A percentile compares a stretch with the other conserved stretches of the same genome.
These are phyloP conservation scores for Lodderomyces parapsilosis DNA, from an alignment of 1,139 yeast genomes.

Conservation along the genomic window DNA sequence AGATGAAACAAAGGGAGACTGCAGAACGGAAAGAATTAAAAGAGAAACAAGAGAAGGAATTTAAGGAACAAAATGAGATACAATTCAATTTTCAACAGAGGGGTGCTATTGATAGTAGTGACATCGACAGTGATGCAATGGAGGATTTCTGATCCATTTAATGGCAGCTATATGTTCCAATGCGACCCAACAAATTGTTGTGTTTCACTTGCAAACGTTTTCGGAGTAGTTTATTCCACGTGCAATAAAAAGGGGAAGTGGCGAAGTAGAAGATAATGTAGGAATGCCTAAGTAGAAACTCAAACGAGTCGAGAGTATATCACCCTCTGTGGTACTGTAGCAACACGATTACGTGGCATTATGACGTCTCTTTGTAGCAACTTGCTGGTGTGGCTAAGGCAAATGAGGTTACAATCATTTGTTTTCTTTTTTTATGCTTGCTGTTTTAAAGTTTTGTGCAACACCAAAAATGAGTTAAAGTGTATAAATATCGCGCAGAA, in stretches of 20 bases:
- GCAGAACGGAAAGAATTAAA: slow-evolving; percentile 22
- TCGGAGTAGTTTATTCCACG: background rate
- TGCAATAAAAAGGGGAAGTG: background rate
- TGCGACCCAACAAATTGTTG: background rate
- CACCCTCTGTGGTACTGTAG: no score
- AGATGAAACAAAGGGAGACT: slow-evolving; percentile 22
- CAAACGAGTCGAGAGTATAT: no score
- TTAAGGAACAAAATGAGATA: slow-evolving; percentile 21
- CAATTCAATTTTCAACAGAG: slow-evolving; percentile 30
- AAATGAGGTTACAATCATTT: background rate
- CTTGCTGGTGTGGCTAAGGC: no score
- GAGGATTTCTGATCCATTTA: background rate
- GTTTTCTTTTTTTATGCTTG: background rate
- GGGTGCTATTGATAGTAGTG: slow-evolving; percentile 10
- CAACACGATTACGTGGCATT: no score
- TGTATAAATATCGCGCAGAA: background rate
- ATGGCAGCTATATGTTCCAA: no score
- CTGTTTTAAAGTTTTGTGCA: slow-evolving; percentile 1
- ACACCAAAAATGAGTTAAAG: background rate
- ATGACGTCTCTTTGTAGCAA: no score
- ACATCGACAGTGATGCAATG: slow-evolving; percentile 15
- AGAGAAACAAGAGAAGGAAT: slow-evolving; percentile 20
- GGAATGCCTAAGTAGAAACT: background rate
- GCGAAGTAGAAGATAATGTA: background rate
- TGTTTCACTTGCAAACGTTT: background rate